Evolutionary conservation across 2,329 filamentous ascomycete genomes (phyloP), one percentile per base, ranked within the genome.

Genomic region (Hortaea werneckii): DNA sequence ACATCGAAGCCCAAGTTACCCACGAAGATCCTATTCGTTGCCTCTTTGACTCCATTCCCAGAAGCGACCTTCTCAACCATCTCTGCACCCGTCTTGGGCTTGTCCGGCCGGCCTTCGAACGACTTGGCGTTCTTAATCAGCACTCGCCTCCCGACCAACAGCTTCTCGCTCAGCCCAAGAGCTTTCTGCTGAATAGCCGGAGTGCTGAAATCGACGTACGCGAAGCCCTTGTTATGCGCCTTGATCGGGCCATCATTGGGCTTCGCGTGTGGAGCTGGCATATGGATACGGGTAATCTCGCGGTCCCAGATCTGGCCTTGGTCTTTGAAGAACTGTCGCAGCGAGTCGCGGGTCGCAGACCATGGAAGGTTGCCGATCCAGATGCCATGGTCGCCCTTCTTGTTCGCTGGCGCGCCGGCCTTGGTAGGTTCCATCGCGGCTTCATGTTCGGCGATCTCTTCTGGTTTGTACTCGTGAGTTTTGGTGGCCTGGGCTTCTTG

Each of bases 281-380:
- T 71, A 65, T 95, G 83, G 43, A 96, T 72, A 49, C 92, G 78
- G 1, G 88, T 94, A 54, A 98, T 92, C 50, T 81, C 77, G 41
- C 80, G 77, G 45, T 80, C 75, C 8, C 62, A 59, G 48, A 77
- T 73, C 12, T 63, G 59, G 5, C 80, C 81, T 61, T 81, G 79
- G 34, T 81, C 77, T 30, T 83, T 76, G n/a, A 98, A 70, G 76
- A 94, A 96, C 50, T 76, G 77, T 58, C 83, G 81, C 41, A 98
- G 70, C 51, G 87, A 81, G 9, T 78, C 71, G 48, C 83, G 80
- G 39, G 84, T 92, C 35, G 83, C 73, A 40, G 78, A 79, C 73
- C 90, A 98, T n/a, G 85, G 79, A 51, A 98, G 69, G 67, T 98
- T 98, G 58, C 94, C 92, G 57, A 98, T 86, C 92, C 92, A 98